Conservation (phyloP, 306 rosid species). For the Cucumis cinereus region DNA sequence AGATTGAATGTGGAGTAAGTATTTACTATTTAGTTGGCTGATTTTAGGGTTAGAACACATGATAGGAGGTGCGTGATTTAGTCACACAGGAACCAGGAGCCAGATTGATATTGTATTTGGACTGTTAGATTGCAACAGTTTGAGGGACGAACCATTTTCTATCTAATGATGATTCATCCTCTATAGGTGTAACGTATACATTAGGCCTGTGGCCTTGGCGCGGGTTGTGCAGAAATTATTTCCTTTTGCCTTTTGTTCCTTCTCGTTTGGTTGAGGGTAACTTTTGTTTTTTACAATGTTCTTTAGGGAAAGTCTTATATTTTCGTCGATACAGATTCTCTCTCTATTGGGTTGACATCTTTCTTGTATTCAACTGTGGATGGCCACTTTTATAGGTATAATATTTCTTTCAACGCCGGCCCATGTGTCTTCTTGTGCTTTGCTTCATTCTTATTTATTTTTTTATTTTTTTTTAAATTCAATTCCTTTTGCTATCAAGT, state of each 20-base stretch:
- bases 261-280: slow-evolving; percentile 7
- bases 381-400: slow-evolving; percentile 4
- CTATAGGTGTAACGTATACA: slow-evolving; percentile 46
- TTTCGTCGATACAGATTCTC: slow-evolving; percentile 5
- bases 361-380: slow-evolving; percentile 6
- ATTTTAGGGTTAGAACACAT: slow-evolving; percentile 45
- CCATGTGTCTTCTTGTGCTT: background rate
- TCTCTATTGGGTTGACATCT: background rate
- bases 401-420: background rate
- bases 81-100: slow-evolving; percentile 15
- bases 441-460: background rate
- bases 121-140: slow-evolving; percentile 22
- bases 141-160: slow-evolving; percentile 30
- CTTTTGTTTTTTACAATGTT: slow-evolving; percentile 15
- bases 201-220: slow-evolving; percentile 31
- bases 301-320: slow-evolving; percentile 10
- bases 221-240: slow-evolving; percentile 55
- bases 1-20: slow-evolving; percentile 53
- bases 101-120: slow-evolving; percentile 25
- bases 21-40: slow-evolving; percentile 43
- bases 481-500: background rate
- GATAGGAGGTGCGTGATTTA: slow-evolving; percentile 29
- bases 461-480: background rate
- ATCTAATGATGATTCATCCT: slow-evolving; percentile 32
- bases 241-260: slow-evolving; percentile 14